Conservation (phyloP, 2,329 filamentous ascomycete species). For the Cadophora malorum region DNA sequence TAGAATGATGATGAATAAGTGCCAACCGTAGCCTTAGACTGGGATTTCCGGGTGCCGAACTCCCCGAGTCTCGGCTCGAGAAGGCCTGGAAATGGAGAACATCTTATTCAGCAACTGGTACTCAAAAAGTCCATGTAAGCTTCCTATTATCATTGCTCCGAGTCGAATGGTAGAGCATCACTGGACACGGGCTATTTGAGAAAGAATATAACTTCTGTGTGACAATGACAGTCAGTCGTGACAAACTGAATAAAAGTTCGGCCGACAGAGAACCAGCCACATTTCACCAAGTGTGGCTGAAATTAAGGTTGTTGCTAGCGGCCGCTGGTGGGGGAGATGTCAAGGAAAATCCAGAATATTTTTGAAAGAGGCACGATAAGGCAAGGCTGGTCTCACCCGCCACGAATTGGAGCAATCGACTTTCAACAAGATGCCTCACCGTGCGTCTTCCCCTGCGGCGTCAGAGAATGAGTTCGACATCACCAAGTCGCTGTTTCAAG, state of each 20-base stretch:
- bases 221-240: background rate
- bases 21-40: background rate
- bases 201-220: background rate
- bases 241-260: background rate
- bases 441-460: constrained; percentile 78
- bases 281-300: background rate
- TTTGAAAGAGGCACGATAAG: constrained; percentile 6
- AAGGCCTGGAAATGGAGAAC: background rate
- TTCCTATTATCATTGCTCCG: background rate
- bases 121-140: too few relatives aligned
- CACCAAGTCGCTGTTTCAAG: constrained; percentile 74
- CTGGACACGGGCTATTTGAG: background rate
- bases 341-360: background rate
- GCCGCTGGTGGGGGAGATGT: background rate
- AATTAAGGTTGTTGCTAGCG: constrained; percentile 8
- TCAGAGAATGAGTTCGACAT: constrained; percentile 96
- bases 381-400: background rate
- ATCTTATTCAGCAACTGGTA: background rate
- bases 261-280: background rate
- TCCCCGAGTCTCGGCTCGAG: constrained; percentile 6
- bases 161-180: background rate
- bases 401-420: constrained; percentile 17
- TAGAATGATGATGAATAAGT: constrained; percentile 11
- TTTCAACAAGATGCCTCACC: constrained; percentile 65
- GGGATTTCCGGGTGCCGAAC: constrained; percentile 4